Conservation (phyloP, 2,329 filamentous ascomycete genomes). For the Fusarium nygamai region DNA sequence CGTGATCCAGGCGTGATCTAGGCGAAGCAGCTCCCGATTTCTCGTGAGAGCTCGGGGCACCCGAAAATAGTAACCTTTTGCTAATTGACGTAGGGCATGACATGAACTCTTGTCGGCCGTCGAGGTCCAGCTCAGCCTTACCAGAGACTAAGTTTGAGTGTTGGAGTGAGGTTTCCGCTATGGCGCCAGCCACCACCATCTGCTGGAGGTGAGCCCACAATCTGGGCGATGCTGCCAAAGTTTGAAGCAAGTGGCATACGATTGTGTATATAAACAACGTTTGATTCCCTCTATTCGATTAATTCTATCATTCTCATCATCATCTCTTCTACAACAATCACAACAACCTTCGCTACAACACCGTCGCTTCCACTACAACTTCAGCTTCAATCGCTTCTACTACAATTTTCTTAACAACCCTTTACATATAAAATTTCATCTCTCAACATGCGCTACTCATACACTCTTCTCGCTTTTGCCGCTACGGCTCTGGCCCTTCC, state of each 20-base stretch:
- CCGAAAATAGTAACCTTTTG: slow-evolving; percentile 23
- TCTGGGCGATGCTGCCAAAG: background rate
- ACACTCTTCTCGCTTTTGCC: slow-evolving; percentile 36
- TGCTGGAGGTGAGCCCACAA: background rate
- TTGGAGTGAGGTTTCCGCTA: background rate
- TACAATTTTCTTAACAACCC: background rate
- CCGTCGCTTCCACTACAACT: background rate
- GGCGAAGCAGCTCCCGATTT: slow-evolving; percentile 10
- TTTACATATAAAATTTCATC: background rate
- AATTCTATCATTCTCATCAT: slow-evolving; percentile 14
- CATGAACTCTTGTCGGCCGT: background rate
- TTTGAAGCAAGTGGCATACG: rapidly evolving
- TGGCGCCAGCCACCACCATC: slow-evolving; percentile 2
- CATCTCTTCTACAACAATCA: slow-evolving; percentile 4
- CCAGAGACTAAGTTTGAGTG: background rate
- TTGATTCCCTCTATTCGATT: background rate
- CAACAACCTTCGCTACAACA: background rate
- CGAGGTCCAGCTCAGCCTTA: slow-evolving; percentile 20
- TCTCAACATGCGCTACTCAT: slow-evolving; percentile 35
- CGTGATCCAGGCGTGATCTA: too few relatives aligned
- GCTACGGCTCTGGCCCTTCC: slow-evolving; percentile 36
- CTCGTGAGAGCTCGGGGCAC: background rate
- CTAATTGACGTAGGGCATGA: background rate
- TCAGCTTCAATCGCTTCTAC: background rate
- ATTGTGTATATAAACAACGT: slow-evolving; percentile 18